phyloP scores from a whole-genome alignment of 1,284 basidiomycete species.

The Ustilago cynodontis region DNA sequence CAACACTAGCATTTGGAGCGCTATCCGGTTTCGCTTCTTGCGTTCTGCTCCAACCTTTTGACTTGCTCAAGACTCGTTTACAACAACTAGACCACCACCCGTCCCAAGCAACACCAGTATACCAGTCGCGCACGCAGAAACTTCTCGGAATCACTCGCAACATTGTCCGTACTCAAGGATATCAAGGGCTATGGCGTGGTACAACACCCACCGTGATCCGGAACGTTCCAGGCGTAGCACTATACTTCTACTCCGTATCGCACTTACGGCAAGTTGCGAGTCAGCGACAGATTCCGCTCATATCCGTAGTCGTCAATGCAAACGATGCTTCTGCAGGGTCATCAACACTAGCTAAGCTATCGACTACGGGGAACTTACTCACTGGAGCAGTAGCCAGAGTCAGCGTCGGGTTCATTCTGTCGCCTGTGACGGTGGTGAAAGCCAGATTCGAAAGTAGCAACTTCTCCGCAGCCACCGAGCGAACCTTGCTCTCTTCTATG shows the following conservation, averaged over 20 bases:
- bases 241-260: slow-evolving; percentile 68
- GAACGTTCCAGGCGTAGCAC: slow-evolving; percentile 68
- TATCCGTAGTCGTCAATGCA: slow-evolving; percentile 49
- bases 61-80: slow-evolving; percentile 68
- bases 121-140: slow-evolving; percentile 41
- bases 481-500: slow-evolving; percentile 57
- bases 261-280: slow-evolving; percentile 59
- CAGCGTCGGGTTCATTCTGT: slow-evolving; percentile 86
- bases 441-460: slow-evolving; percentile 74
- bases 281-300: slow-evolving; percentile 52
- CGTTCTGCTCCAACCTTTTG: slow-evolving; percentile 67
- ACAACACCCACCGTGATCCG: slow-evolving; percentile 65
- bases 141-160: slow-evolving; percentile 38
- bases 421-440: slow-evolving; percentile 94
- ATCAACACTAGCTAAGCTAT: slow-evolving; percentile 74
- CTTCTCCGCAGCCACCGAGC: slow-evolving; percentile 59
- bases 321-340: slow-evolving; percentile 69
- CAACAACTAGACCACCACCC: slow-evolving; percentile 57
- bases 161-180: slow-evolving; percentile 58
- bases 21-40: slow-evolving; percentile 66
- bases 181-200: slow-evolving; percentile 65
- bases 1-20: slow-evolving; percentile 65
- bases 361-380: slow-evolving; percentile 84
- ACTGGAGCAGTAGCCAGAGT: slow-evolving; percentile 89
- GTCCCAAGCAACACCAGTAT: not conserved